Percentiles rank a stretch among this genome's conserved stretches.
phyloP scores from a whole-genome alignment of 192 early-diverging fungal genomes.

The Kickxella alabastrina region DNA sequence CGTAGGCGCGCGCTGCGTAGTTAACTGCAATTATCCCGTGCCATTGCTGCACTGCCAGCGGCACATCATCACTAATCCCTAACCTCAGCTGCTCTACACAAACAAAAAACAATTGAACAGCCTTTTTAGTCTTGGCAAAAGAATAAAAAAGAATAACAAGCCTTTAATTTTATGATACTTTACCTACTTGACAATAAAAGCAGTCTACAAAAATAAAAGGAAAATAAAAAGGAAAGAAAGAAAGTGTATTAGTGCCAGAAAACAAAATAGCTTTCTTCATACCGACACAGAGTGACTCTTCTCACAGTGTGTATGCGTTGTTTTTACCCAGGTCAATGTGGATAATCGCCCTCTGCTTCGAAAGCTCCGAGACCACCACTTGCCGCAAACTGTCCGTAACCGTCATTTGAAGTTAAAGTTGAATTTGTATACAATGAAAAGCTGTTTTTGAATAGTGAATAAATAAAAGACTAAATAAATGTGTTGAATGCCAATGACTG shows the following conservation, averaged over 20 bases:
- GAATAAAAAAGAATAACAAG: slow-evolving; percentile 1
- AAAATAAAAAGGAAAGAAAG: slow-evolving; percentile 6
- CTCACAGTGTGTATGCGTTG: no score
- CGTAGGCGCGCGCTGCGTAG: slow-evolving; percentile 77
- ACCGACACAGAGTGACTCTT: no score
- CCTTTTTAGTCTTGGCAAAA: neutral
- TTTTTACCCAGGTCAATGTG: slow-evolving; percentile 7
- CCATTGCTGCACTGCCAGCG: slow-evolving; percentile 93
- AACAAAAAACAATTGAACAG: neutral
- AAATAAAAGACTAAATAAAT: neutral
- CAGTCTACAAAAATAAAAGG: slow-evolving; percentile 54
- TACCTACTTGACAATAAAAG: slow-evolving; percentile 79
- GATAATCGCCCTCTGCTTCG: neutral
- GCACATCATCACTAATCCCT: slow-evolving; percentile 59
- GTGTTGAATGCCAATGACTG: neutral
- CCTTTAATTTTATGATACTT: no score
- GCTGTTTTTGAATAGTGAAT: no score
- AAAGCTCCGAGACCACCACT: neutral
- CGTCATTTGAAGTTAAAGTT: slow-evolving; percentile 3
- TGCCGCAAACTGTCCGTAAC: slow-evolving; percentile 2
- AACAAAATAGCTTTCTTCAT: no score
- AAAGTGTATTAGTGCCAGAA: no score
- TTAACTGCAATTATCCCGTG: slow-evolving; percentile 78
- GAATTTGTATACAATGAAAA: no score
- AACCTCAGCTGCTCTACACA: slow-evolving; percentile 67